These are phyloP conservation scores for Acrasis kona DNA, from an alignment of 78 protist genomes.

Conservation along the genomic window DNA sequence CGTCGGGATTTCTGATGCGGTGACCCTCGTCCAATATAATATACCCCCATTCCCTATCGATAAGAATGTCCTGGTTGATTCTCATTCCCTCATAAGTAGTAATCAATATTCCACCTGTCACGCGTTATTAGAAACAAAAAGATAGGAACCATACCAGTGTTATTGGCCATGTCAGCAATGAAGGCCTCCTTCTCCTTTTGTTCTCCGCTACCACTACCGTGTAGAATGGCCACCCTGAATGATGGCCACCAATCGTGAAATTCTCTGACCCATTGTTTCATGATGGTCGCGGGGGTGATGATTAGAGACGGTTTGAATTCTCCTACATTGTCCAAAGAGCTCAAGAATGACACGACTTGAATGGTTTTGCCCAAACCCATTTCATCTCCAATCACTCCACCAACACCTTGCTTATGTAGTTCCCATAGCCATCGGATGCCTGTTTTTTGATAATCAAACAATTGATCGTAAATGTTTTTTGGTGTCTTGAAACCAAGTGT, in stretches of 20 bases:
- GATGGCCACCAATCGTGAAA: conserved; percentile 79
- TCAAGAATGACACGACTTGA: conserved; percentile 62
- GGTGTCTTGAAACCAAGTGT: neutral
- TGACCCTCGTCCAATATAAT: conserved; percentile 97
- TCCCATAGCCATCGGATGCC: conserved; percentile 87
- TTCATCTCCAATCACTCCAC: conserved; percentile 96
- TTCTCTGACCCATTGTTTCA: conserved; percentile 87
- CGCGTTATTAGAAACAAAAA: too few species aligned
- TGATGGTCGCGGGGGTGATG: conserved; percentile 79
- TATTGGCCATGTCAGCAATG: neutral
- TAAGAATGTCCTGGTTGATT: conserved; percentile 11
- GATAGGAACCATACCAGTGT: neutral
- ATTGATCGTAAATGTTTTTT: neutral
- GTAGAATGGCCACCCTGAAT: conserved; percentile 52
- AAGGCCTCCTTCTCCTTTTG: neutral
- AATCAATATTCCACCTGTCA: conserved; percentile 40
- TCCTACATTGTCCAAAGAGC: conserved; percentile 30
- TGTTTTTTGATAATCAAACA: conserved; percentile 67
- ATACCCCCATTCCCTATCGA: conserved; percentile 49
- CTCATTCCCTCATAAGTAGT: conserved; percentile 78
- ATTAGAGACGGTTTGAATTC: conserved; percentile 36
- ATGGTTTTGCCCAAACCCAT: conserved; percentile 93
- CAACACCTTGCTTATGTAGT: conserved; percentile 69
- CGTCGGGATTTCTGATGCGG: conserved; percentile 89
- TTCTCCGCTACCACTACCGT: too few species aligned